A percentile compares a stretch with the other conserved stretches of the same genome.
Conservation (phyloP, 352 stramenopile genomes). For the Halophytophthora batemanensis region DNA sequence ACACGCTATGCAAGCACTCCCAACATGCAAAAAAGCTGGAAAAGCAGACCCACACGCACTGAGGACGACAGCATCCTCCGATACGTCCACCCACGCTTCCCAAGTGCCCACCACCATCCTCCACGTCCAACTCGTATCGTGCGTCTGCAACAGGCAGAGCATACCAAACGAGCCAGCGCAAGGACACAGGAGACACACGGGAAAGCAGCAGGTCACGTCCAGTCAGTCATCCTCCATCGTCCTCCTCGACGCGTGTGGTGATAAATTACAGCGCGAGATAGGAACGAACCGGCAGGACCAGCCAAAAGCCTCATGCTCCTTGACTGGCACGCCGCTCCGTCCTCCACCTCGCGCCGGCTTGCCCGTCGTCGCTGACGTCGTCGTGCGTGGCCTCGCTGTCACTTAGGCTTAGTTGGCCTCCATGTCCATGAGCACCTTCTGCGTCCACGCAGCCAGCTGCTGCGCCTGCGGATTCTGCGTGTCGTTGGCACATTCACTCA, state of each 20-base stretch:
- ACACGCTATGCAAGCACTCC: constrained; percentile 18
- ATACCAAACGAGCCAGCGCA: constrained; percentile 8
- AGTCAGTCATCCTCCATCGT: background rate
- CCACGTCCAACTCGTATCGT: constrained; percentile 4
- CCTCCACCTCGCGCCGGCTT: background rate
- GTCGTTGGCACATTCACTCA: constrained; percentile 70
- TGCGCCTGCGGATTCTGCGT: constrained; percentile 63
- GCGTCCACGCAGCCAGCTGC: constrained; percentile 70
- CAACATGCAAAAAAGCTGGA: constrained; percentile 17
- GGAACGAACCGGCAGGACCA: background rate
- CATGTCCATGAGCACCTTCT: constrained; percentile 73
- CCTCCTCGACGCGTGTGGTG: constrained; percentile 6
- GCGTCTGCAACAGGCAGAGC: constrained; percentile 33
- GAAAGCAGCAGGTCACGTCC: constrained; percentile 1
- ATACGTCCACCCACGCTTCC: constrained; percentile 6
- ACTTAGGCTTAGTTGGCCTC: constrained; percentile 40
- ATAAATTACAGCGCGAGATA: constrained; percentile 24
- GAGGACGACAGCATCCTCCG: constrained; percentile 2
- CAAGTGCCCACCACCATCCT: background rate
- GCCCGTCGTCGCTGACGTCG: constrained; percentile 1
- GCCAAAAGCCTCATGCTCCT: constrained; percentile 25
- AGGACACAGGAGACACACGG: background rate
- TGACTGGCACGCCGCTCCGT: background rate
- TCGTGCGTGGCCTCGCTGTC: background rate
- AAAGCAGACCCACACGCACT: constrained; percentile 5